Percentiles rank a stretch among this genome's conserved stretches.
phyloP scores from a whole-genome alignment of 2,329 filamentous ascomycete genomes.

The Phaeosphaeriaceae sp. region DNA sequence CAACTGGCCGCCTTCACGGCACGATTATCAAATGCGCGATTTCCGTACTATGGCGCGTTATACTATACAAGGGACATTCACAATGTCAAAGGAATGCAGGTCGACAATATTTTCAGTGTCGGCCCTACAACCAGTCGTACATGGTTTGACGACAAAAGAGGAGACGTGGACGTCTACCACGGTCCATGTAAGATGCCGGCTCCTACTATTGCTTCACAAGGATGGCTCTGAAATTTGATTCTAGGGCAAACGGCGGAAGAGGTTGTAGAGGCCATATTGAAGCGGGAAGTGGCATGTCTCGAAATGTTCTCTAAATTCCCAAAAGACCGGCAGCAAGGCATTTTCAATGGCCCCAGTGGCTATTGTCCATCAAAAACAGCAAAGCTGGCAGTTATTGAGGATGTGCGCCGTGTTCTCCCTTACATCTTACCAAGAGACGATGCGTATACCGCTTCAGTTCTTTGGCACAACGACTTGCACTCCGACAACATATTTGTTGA shows the following conservation, averaged over 20 bases:
- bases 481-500: slow-evolving; percentile 27
- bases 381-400: slow-evolving; percentile 12
- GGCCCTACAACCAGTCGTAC: slow-evolving; percentile 4
- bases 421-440: slow-evolving; percentile 10
- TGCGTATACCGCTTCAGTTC: slow-evolving; percentile 13
- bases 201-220: background rate
- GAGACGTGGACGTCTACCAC: slow-evolving; percentile 7
- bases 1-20: background rate
- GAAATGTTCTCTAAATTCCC: slow-evolving; percentile 1
- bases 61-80: slow-evolving; percentile 4
- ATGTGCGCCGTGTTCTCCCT: background rate
- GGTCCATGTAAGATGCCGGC: slow-evolving; percentile 20
- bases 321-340: slow-evolving; percentile 2
- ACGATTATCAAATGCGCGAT: background rate
- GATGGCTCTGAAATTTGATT: background rate
- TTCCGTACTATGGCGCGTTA: slow-evolving; percentile 1
- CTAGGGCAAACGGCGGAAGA: slow-evolving; percentile 19
- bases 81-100: background rate
- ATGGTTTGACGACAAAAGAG: slow-evolving; percentile 6
- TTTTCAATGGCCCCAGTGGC: slow-evolving; percentile 17
- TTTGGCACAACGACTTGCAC: slow-evolving; percentile 30
- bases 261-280: slow-evolving; percentile 28
- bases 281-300: slow-evolving; percentile 39
- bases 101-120: slow-evolving; percentile 4
- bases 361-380: slow-evolving; percentile 13